A percentile compares a stretch with the other conserved stretches of the same genome.
phyloP scores from a whole-genome alignment of 129 eudicot species.

The Centaurea solstitialis region DNA sequence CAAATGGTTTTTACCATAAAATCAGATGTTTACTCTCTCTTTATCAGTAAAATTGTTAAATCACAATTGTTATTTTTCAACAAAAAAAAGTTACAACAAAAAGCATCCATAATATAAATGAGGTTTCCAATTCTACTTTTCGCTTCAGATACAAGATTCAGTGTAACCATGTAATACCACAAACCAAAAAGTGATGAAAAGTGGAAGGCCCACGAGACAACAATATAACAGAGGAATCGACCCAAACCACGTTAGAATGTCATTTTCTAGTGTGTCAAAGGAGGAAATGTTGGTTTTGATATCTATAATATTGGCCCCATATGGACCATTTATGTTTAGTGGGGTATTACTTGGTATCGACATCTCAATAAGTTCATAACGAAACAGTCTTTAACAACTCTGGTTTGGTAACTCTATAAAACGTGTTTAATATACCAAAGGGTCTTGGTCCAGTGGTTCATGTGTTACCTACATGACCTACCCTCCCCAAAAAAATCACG shows the following conservation, averaged over 20 bases:
- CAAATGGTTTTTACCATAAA: too few species aligned
- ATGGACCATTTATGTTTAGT: slow-evolving; percentile 4
- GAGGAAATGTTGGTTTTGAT: slow-evolving; percentile 10
- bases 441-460: neutral
- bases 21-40: too few species aligned
- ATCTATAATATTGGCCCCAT: neutral
- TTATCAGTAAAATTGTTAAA: too few species aligned
- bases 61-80: neutral
- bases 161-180: neutral
- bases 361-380: neutral
- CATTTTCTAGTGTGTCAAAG: slow-evolving; percentile 27
- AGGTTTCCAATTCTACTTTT: neutral
- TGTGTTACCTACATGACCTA: neutral
- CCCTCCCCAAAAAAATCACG: neutral
- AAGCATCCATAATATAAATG: neutral
- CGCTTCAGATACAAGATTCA: neutral
- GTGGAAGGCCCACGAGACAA: slow-evolving; percentile 17
- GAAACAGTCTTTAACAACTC: neutral
- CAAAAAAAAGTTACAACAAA: neutral
- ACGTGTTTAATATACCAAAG: neutral
- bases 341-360: neutral
- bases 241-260: slow-evolving; percentile 32
- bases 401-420: neutral
- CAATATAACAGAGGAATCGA: slow-evolving; percentile 10
- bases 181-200: neutral